Base-by-base conservation (phyloP, 2,329 filamentous ascomycete species). In the Ceratocystis cacaofunesta region DNA sequence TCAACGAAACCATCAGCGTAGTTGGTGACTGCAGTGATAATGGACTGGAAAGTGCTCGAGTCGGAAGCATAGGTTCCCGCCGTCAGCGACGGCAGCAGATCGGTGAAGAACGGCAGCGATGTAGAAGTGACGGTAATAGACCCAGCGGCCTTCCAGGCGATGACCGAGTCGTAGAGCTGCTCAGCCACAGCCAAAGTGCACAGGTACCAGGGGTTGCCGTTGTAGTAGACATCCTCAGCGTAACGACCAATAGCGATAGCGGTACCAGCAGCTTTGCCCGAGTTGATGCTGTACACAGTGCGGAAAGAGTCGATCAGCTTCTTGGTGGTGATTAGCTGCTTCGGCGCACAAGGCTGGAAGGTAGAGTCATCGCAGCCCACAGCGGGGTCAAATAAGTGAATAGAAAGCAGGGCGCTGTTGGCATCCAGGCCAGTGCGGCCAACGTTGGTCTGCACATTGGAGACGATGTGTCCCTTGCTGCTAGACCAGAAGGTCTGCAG, bases 161-260 rank as follows among this genome's bases (percentile, higher is more conserved):
- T 85, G 1, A 91, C 71, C 0, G 89, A 86, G 70, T 88, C 85
- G 72, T 91, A 92, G 2, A 95, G 80, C 72, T 89, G 86, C 74
- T 94, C 89, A 2, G 89, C 90, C 0, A 88, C 88, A 1, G 88
- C 88, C 36, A 90, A 78, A 0, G 87, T 92, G 70, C 82, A 82
- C 12, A 92, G 79, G 70, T 90, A 89, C 89, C 89, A 94, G 1
- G 89, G 89, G 73, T 94, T 91, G 1, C 88, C 89, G 68, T 83
- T 83, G 73, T 86, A 87, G 75, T 92, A 94, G 3, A 78, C 75
- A 70, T 95, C 89, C 73, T 89, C 86, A 0, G 84, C 75, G 71
- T 90, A 90, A 67, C 87, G 78, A 57, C 87, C 87, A 5, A 87
- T 77, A 5, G 83, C 80, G 8, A 84, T 78, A 6, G 86, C 86